Evolutionary conservation across 352 stramenopile species (phyloP).

Genomic region (Phytophthora syringae): DNA sequence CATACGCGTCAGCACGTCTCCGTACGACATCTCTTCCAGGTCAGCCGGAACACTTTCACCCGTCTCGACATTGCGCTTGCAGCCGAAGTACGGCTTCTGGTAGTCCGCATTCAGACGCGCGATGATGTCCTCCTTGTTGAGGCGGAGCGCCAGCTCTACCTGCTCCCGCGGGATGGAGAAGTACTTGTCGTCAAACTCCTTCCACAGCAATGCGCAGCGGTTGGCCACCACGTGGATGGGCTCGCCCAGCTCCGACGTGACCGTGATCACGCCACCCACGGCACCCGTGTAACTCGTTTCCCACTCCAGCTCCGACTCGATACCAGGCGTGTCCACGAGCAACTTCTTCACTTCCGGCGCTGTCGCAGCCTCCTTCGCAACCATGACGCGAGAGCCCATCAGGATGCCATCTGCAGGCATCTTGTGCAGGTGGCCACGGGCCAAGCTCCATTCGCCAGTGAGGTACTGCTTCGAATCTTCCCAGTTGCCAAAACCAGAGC

Average conservation of each 20-base stretch:
- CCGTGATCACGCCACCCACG: slow-evolving; percentile 79
- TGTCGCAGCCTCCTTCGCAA: slow-evolving; percentile 88
- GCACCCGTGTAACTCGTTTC: slow-evolving; percentile 77
- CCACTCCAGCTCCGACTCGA: slow-evolving; percentile 77
- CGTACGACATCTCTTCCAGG: slow-evolving; percentile 89
- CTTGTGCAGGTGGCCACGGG: slow-evolving; percentile 51
- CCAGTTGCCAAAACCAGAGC: slow-evolving; percentile 89
- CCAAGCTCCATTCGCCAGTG: slow-evolving; percentile 83
- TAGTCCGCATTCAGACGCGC: slow-evolving; percentile 85
- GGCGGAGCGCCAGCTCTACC: slow-evolving; percentile 63
- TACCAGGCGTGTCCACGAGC: slow-evolving; percentile 79
- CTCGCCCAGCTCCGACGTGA: slow-evolving; percentile 86
- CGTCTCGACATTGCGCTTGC: slow-evolving; percentile 46
- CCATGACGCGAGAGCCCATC: slow-evolving; percentile 85
- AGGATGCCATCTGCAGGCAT: slow-evolving; percentile 89
- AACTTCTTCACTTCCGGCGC: slow-evolving; percentile 85
- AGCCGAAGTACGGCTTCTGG: slow-evolving; percentile 91
- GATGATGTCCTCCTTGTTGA: slow-evolving; percentile 84
- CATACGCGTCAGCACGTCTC: slow-evolving; percentile 76
- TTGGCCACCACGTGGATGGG: slow-evolving; percentile 89
- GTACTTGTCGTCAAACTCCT: slow-evolving; percentile 89
- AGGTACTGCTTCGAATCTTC: slow-evolving; percentile 82
- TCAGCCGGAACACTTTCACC: slow-evolving; percentile 53
- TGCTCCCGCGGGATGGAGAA: slow-evolving; percentile 81
- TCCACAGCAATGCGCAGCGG: slow-evolving; percentile 77